Conservation (phyloP, 345 rosid genomes). For the Salix dunnii region DNA sequence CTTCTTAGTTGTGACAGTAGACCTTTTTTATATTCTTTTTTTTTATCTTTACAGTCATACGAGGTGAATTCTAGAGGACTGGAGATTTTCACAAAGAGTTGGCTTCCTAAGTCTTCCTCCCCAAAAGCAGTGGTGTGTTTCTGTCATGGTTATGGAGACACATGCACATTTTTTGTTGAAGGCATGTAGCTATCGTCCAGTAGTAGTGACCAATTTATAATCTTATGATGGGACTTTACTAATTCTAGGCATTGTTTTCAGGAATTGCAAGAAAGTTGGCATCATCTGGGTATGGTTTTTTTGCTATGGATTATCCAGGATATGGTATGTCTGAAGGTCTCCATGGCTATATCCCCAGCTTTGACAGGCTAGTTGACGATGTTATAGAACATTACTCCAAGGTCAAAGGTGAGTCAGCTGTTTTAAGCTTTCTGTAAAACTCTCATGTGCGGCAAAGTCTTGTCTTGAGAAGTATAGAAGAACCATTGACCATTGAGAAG, state of each 20-base stretch:
- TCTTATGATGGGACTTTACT: constrained; percentile 8
- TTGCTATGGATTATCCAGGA: constrained; percentile 96
- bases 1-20: background rate
- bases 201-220: constrained; percentile 9
- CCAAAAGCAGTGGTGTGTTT: constrained; percentile 74
- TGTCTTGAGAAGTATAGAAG: no score
- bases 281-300: constrained; percentile 72
- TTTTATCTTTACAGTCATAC: constrained; percentile 45
- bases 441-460: no score
- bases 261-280: constrained; percentile 92
- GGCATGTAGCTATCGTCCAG: constrained; percentile 42
- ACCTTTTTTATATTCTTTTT: background rate
- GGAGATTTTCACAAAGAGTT: constrained; percentile 79
- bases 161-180: constrained; percentile 93
- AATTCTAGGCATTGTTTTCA: constrained; percentile 24
- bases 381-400: constrained; percentile 77
- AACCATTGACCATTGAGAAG: no score
- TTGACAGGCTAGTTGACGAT: constrained; percentile 73
- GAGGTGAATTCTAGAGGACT: constrained; percentile 81
- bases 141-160: constrained; percentile 99
- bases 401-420: constrained; percentile 57
- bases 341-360: constrained; percentile 75
- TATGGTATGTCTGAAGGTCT: constrained; percentile 94
- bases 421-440: background rate
- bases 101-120: constrained; percentile 62